Evolutionary conservation across 1,284 basidiomycete genomes (phyloP), one percentile per base, ranked within the genome.

Genomic region (Afroboletus lepidellus): DNA sequence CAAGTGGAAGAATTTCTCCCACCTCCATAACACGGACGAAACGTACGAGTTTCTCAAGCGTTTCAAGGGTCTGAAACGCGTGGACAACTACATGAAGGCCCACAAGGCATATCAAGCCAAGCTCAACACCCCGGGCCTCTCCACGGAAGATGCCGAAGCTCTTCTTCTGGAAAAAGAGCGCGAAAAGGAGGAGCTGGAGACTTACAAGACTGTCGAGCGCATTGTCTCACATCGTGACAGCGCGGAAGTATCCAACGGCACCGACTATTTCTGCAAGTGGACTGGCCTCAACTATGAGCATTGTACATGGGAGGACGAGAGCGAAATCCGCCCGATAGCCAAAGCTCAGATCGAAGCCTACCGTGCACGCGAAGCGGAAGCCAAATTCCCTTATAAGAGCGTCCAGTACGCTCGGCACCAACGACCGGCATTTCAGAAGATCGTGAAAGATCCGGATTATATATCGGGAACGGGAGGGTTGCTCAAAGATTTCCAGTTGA

Each of bases 221-320:
- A 83, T 99, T 54, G 85, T 99, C 46, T 80, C 87, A 8, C 87
- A 95, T 65, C 85, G 94, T 45, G 86, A 93, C 57, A 79, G 77
- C 24, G 75, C 77, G 21, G 80, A 84, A 34, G 34, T 46, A 32
- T 4, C 57, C 46, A 85, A 83, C 43, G 78, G 83, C 52, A 81
- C 87, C 37, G 88, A 96, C 66, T 99, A 98, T 73, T 92, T 97
- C 71, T 93, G 91, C 86, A 99, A 99, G 74, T 99, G 97, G 97
- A 88, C 85, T 48, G 89, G 88, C 34, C 84, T 99, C 61, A 88
- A 92, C 65, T 99, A 99, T 73, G 87, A 92, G 54, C 90, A 98
- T 62, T 92, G 92, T 69, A 99, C 97, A 3, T 99, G 97, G 97
- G 97, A 99, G 70, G 74, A 81, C 55, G 78, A 85, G 66, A 84